Base-by-base conservation (phyloP, 768 basidiomycete genomes). In the Coprinellus aureogranulatus region DNA sequence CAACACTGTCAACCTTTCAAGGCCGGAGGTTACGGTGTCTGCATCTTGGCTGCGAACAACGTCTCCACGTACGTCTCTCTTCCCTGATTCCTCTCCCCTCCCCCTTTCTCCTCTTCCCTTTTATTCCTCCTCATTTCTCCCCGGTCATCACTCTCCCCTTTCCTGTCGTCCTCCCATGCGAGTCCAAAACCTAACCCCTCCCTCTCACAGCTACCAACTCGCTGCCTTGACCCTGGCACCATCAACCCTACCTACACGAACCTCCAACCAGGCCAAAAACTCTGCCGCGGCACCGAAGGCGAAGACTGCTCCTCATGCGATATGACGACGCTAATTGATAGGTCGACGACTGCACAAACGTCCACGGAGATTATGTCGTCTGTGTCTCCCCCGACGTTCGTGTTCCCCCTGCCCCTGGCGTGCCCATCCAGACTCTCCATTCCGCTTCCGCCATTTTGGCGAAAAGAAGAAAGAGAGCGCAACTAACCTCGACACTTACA, bases 341-440 rank as follows among this genome's bases (percentile, higher is more conserved):
- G 70, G 77, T 92, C 62, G 61, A 83, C 0, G 73, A 67, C 0
- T 88, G 84, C 70, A 71, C 62, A 62, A 91, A 91, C 75, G 75
- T 92, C 68, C 90, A 90, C 71, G 66, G 87, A 57, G 89, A 86
- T 65, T 87, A 91, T 82, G 90, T 90, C 50, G 64, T 90, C 41
- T 89, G 88, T 61, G 75, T 77, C 46, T 71, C 78, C 23, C 59
- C 62, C 22, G 62, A 61, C 14, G 75, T 78, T 11, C 62, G 67
- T 37, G 75, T 78, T 9, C 86, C 86, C 44, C 76, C 80, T 25
- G 62, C 69, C 3, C 75, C 76, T 20, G 63, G 63, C 22, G 23
- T 63, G 27, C 61, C 60, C 5, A 46, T 63, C 42, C 66, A 68
- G 12, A 61, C 65, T n/a, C 54, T 73, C 25, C 28, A 61, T 44